Percentiles rank a stretch among this genome's conserved stretches.
phyloP scores from a whole-genome alignment of 805 yeast genomes.

The Hanseniaspora thailandica region DNA sequence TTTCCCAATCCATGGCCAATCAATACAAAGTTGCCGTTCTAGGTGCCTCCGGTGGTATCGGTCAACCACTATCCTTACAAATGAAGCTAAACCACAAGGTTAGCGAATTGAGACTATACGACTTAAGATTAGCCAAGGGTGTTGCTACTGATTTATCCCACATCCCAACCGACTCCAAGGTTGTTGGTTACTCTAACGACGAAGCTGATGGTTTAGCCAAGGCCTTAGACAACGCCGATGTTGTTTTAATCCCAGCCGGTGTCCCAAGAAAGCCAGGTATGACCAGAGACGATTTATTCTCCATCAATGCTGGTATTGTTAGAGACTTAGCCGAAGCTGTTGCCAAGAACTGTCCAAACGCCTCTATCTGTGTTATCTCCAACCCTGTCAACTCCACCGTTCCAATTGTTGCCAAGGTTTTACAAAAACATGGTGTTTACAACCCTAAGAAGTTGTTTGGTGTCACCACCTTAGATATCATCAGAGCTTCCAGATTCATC shows the following conservation, averaged over 20 bases:
- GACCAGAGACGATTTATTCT: constrained; percentile 95
- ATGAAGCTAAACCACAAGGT: constrained; percentile 82
- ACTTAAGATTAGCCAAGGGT: constrained; percentile 86
- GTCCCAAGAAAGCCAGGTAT: constrained; percentile 98
- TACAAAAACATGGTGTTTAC: constrained; percentile 74
- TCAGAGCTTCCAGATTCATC: constrained; percentile 79
- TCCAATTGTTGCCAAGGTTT: constrained; percentile 88
- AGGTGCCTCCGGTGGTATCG: constrained; percentile 92
- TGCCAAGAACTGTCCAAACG: constrained; percentile 75
- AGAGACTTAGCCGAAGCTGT: constrained; percentile 80
- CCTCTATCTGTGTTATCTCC: constrained; percentile 69
- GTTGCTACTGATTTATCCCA: constrained; percentile 94
- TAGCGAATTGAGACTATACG: constrained; percentile 75
- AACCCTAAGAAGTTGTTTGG: constrained; percentile 88
- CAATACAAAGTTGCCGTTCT: constrained; percentile 71
- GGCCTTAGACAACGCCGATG: constrained; percentile 62
- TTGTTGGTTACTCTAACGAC: constrained; percentile 79
- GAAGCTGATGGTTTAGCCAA: constrained; percentile 51
- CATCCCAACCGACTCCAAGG: constrained; percentile 82
- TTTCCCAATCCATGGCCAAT: constrained; percentile 53
- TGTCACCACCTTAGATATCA: constrained; percentile 87
- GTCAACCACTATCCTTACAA: constrained; percentile 74
- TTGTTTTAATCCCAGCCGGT: constrained; percentile 92
- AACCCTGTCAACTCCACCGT: constrained; percentile 97
- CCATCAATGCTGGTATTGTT: constrained; percentile 91